Evolutionary conservation across 768 basidiomycete species (phyloP), one percentile per base, ranked within the genome.

Genomic region (Crassisporium funariophilum): DNA sequence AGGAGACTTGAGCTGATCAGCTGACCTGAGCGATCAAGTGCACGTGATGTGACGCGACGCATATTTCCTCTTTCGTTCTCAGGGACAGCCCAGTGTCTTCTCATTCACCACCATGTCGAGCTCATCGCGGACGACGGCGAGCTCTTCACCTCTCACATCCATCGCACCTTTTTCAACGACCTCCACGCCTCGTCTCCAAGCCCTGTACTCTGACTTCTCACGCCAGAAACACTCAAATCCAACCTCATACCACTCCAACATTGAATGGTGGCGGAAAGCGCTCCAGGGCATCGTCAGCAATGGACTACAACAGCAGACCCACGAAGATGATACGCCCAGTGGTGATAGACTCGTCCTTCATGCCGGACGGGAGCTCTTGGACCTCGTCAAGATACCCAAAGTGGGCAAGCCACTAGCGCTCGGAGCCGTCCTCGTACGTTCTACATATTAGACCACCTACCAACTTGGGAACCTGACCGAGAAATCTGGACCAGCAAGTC

Each of bases 141-240:
- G 46, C 4, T 42, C 54, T 21, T 47, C 56, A 27, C 46, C 59
- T 15, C n/a, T 61, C 46, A 37, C 53, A 56, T 54, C 69, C 5
- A 67, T 79, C 10, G 65, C 73, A 5, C 73, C 82, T 19, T 84
- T 77, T 53, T 61, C 67, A 7, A 67, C 70, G 0, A 71, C 76
- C 2, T 78, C 82, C 0, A 61, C 64, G 1, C 69, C 77, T 17
- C 82, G 89, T 6, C 72, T 91, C 0, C 83, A 88, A 51, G 82
- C 92, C 0, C 74, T 98, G 5, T 98, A 95, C 67, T 88, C 93
- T 6, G 92, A 95, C 60, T 83, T 95, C 47, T 82, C 88, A 0
- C 74, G 83, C 10, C 91, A 95, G 67, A 90, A 87, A 57, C 72
- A 81, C 38, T 86, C 91, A 1, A 95, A 98, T 63, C 88, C 91